Conservation (phyloP, 2,329 filamentous ascomycete genomes). For the Diplodia scrobiculata region DNA sequence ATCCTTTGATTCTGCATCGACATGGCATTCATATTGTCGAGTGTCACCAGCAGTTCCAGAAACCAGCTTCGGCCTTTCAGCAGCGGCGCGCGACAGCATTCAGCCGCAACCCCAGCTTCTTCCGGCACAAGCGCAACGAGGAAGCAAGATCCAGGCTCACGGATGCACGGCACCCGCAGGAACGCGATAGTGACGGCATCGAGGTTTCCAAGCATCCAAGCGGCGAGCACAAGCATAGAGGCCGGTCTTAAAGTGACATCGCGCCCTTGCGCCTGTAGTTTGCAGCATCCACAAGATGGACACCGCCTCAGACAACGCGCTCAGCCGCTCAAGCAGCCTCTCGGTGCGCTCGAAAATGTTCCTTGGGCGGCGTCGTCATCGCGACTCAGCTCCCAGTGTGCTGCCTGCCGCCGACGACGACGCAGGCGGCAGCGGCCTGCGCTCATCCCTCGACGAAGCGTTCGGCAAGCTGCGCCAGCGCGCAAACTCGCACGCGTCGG, state of each 20-base stretch:
- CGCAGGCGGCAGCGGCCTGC: constrained; percentile 34
- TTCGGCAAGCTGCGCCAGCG: constrained; percentile 46
- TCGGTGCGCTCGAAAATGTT: constrained; percentile 36
- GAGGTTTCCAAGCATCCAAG: constrained; percentile 1
- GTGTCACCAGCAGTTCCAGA: constrained; percentile 2
- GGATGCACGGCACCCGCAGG: constrained; percentile 20
- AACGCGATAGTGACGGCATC: constrained; percentile 20
- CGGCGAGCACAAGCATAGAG: not conserved
- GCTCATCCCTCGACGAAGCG: constrained; percentile 43
- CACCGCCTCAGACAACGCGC: constrained; percentile 13
- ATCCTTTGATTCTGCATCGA: not conserved
- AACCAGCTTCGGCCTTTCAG: not conserved
- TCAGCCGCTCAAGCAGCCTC: constrained; percentile 28
- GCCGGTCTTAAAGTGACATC: constrained; percentile 9
- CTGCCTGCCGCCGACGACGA: constrained; percentile 35
- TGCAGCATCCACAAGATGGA: constrained; percentile 22
- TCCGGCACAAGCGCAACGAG: constrained; percentile 13
- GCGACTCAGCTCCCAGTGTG: constrained; percentile 36
- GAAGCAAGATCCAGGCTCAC: not conserved
- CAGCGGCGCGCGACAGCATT: constrained; percentile 4
- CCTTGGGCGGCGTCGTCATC: constrained; percentile 33
- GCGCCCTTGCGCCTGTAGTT: not conserved
- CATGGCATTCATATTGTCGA: not conserved
- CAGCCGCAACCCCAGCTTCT: constrained; percentile 19
- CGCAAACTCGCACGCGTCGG: constrained; percentile 40